Evolutionary conservation across 2,329 filamentous ascomycete species (phyloP), one percentile per base, ranked within the genome.

Genomic region (Drechslerella coelobrocha): DNA sequence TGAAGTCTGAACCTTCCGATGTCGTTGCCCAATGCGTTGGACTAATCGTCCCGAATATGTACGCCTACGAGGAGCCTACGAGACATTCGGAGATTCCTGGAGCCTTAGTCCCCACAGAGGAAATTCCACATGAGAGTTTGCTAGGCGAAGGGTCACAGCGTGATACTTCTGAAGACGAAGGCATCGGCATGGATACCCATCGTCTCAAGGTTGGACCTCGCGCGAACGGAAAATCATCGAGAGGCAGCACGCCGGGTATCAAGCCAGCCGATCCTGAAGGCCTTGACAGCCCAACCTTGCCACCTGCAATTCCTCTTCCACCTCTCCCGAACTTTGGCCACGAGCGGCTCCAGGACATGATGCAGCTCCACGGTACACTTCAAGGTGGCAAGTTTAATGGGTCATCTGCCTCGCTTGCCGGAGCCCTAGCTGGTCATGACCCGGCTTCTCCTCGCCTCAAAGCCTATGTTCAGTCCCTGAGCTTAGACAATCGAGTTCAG

Each of bases 1-100:
- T 91, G 75, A 91, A 89, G 74, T 89, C 88, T 74, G 89, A 92
- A 73, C 86, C 90, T 6, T 86, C 89, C 0, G 90, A 93, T 77
- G 87, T 94, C 1, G 88, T 92, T 0, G 88, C 89, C 1, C 87
- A 91, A 73, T 94, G 91, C 74, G 88, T 91, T 54, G 81, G 85
- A 84, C 56, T 82, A 92, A 71, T 57, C 34, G n/a, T 88, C 84
- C 65, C 75, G 60, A 75, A 19, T 66, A 55, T 53, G 60, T 75
- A 52, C 17, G 24, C 55, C 0, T 72, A 65, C 48, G 57, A 73
- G 23, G 51, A 60, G 3, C 59, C 52, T 1, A n/a, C 66, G 19
- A 37, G 39, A 24, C 50, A 68, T 23, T 81, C 82, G 2, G 78
- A 79, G 17, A 72, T 82, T 9, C 82, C 83, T 0, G 76, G 75